A percentile compares a stretch with the other conserved stretches of the same genome.
Evolutionary conservation across 306 rosid genomes (phyloP).

Genomic region (Macrotyloma uniflorum): DNA sequence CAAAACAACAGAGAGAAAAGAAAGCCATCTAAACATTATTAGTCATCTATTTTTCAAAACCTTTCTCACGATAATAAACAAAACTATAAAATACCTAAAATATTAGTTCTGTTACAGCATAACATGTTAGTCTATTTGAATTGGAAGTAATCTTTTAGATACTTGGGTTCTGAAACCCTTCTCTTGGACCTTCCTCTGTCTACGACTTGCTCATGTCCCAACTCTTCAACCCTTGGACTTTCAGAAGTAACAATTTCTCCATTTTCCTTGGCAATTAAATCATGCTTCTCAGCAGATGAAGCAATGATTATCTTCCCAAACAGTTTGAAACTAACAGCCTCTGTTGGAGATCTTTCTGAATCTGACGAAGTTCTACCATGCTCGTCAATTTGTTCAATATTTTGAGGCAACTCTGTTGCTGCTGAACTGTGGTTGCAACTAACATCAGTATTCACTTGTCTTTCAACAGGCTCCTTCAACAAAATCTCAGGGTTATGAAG

Average conservation of each 20-base stretch:
- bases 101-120: too few relatives aligned
- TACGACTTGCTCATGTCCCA: neutral
- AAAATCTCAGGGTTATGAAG: neutral
- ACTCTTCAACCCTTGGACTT: neutral
- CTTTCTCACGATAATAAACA: too few relatives aligned
- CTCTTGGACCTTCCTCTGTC: neutral
- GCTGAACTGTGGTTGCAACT: slow-evolving; percentile 47
- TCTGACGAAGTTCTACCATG: slow-evolving; percentile 49
- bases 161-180: neutral
- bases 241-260: slow-evolving; percentile 41
- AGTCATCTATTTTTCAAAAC: too few relatives aligned
- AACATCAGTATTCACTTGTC: slow-evolving; percentile 47
- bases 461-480: slow-evolving; percentile 37
- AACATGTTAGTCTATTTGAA: neutral
- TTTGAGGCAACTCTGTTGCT: slow-evolving; percentile 50
- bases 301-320: slow-evolving; percentile 77
- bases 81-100: too few relatives aligned
- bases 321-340: slow-evolving; percentile 67
- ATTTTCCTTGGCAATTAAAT: slow-evolving; percentile 43
- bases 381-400: slow-evolving; percentile 38
- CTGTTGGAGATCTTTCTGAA: slow-evolving; percentile 57
- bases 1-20: too few relatives aligned
- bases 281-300: slow-evolving; percentile 44
- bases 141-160: neutral
- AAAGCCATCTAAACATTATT: too few relatives aligned